phyloP scores from a whole-genome alignment of 768 basidiomycete species.

The Leccinum variicolor region DNA sequence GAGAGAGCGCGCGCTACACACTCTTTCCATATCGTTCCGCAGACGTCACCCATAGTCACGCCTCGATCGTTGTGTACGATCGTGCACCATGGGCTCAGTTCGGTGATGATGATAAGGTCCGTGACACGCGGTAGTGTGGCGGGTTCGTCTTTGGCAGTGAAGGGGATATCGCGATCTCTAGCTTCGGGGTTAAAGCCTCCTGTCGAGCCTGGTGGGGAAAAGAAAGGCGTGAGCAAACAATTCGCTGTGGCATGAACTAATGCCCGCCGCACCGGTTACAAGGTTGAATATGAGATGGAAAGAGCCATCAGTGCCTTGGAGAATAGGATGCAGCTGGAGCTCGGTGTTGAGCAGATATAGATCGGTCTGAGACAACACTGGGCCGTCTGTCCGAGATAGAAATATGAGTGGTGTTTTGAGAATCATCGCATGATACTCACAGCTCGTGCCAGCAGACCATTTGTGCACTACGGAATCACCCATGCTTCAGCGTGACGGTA shows the following conservation, averaged over 20 bases:
- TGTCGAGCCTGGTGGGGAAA: conserved; percentile 44
- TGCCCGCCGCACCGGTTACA: conserved; percentile 47
- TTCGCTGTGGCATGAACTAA: neutral
- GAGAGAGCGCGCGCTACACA: conserved; percentile 34
- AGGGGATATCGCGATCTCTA: conserved; percentile 56
- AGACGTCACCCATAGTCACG: conserved; percentile 77
- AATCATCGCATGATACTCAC: conserved; percentile 22
- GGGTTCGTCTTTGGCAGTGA: conserved; percentile 55
- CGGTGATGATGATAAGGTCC: conserved; percentile 57
- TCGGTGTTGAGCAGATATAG: conserved; percentile 72
- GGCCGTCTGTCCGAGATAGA: conserved; percentile 22
- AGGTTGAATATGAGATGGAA: conserved; percentile 76
- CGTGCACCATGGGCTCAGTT: conserved; percentile 75
- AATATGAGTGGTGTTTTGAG: neutral
- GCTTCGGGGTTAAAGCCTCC: conserved; percentile 59
- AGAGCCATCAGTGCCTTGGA: conserved; percentile 42
- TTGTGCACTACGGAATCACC: conserved; percentile 29
- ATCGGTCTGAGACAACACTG: conserved; percentile 76
- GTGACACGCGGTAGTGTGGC: conserved; percentile 66
- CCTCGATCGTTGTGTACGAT: conserved; percentile 68
- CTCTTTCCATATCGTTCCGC: conserved; percentile 72
- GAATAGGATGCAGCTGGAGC: conserved; percentile 71
- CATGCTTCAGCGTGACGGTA: conserved; percentile 17
- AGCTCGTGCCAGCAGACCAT: conserved; percentile 36
- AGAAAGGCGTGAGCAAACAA: neutral